Base-by-base conservation (phyloP, 2,329 filamentous ascomycete species). In the Phaeomoniella chlamydospora region DNA sequence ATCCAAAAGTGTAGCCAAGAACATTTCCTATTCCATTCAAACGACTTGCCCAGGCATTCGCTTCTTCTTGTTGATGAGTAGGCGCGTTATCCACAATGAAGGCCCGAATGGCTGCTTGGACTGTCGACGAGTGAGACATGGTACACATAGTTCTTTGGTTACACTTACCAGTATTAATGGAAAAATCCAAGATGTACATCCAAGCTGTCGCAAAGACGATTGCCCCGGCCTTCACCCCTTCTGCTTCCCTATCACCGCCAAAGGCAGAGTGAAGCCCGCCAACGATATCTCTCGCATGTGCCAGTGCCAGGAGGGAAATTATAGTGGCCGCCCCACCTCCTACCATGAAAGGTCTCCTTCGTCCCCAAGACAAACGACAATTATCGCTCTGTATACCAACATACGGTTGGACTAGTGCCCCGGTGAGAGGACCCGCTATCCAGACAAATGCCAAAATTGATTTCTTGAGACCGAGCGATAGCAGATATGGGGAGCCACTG, bases 61-160 rank as follows among this genome's bases (percentile, higher is more conserved):
- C 88, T 26, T 79, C 70, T 57, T 94, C 87, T 61, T 96, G 88
- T 55, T 96, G 88, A 50, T 94, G 87, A 1, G 83, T 74, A 0
- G 90, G 90, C 0, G 84, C 82, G 50, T 86, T 88, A 52, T 96
- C 88, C 15, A 94, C 82, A 37, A 96, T 93, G 53, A 92, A 93
- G 15, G 87, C 85, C 44, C 87, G 74, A 50, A 94, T 82, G 3
- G 77, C 82, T 34, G 90, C 88, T 70, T 96, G 88, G 19, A 96
- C 84, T 72, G 44, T 39, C 44, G 4, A 11, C 11, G 34, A 13
- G 36, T 42, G 33, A 41, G 33, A 35, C 41, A 41, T 37, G 40
- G 14, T 11, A 34, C 31, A 46, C 18, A 40, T 12, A n/a, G 14
- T 26, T 14, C 6, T 6, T n/a, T 5, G 9, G 15, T 11, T 2